These are phyloP conservation scores for Cytospora paraplurivora DNA, from an alignment of 2,329 filamentous ascomycete genomes.

Conservation along the genomic window DNA sequence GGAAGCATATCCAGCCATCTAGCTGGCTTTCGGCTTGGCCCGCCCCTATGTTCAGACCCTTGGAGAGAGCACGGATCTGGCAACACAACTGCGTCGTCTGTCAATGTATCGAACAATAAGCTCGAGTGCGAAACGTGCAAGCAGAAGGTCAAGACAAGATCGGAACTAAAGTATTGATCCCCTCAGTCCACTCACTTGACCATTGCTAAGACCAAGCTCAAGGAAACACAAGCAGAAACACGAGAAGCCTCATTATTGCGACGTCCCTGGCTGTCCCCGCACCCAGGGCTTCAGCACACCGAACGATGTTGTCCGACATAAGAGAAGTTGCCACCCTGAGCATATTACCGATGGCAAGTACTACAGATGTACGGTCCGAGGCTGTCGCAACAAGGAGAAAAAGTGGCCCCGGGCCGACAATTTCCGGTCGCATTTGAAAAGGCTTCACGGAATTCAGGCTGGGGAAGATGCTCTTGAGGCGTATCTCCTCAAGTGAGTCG, in stretches of 20 bases:
- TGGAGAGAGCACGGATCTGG: conserved; percentile 21
- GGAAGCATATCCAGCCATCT: conserved; percentile 43
- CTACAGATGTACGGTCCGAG: conserved; percentile 60
- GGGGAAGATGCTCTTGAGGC: conserved; percentile 43
- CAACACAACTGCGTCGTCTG: not conserved
- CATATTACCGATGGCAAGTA: conserved; percentile 50
- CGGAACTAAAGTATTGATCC: conserved; percentile 55
- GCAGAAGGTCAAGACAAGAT: conserved; percentile 50
- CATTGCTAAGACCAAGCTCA: conserved; percentile 26
- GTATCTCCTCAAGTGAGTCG: conserved; percentile 38
- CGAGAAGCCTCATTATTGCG: conserved; percentile 66
- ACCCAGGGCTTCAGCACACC: conserved; percentile 72
- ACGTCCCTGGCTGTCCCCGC: conserved; percentile 57
- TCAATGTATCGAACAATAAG: conserved; percentile 10
- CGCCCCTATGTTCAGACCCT: conserved; percentile 4
- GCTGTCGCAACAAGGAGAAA: conserved; percentile 65
- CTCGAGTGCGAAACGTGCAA: conserved; percentile 45
- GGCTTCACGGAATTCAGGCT: conserved; percentile 58
- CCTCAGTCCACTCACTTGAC: not conserved
- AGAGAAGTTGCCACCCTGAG: conserved; percentile 66
- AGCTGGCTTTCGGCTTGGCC: conserved; percentile 35
- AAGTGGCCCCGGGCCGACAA: conserved; percentile 83
- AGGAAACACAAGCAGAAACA: conserved; percentile 79
- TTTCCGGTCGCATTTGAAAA: conserved; percentile 75
- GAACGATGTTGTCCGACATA: conserved; percentile 83